phyloP scores from a whole-genome alignment of 2,329 filamentous ascomycete species.

The Sporothrix mexicana region DNA sequence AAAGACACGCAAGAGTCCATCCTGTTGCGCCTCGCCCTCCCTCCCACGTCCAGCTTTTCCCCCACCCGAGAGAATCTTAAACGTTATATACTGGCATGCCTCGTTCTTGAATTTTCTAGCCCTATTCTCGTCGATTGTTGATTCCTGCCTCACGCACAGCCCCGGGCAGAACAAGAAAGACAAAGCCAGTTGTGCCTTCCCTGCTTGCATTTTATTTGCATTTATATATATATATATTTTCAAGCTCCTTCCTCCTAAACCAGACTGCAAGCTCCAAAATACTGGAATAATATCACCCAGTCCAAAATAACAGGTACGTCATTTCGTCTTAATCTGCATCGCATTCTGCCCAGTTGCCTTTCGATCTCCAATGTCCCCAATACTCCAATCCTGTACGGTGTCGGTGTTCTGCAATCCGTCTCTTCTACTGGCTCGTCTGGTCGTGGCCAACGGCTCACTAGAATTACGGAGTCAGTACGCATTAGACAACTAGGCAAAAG shows the following conservation, averaged over 20 bases:
- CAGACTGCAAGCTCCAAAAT: neutral
- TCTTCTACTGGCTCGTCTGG: slow-evolving; percentile 25
- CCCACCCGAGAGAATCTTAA: slow-evolving; percentile 18
- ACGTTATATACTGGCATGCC: slow-evolving; percentile 31
- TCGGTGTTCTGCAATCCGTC: neutral
- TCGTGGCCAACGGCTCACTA: slow-evolving; percentile 21
- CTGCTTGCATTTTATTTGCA: neutral
- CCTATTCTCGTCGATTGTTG: slow-evolving; percentile 16
- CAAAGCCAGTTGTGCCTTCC: slow-evolving; percentile 5
- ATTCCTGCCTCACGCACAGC: slow-evolving; percentile 12
- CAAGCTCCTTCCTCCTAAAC: neutral
- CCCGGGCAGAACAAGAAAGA: neutral
- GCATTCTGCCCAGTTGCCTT: slow-evolving; percentile 12
- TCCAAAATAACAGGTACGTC: slow-evolving; percentile 28
- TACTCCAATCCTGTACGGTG: slow-evolving; percentile 13
- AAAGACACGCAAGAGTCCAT: neutral
- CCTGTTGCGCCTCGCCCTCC: slow-evolving; percentile 38
- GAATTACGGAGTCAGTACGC: slow-evolving; percentile 1
- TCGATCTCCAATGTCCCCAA: slow-evolving; percentile 1
- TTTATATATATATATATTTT: neutral
- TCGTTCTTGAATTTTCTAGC: slow-evolving; percentile 24
- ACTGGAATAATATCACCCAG: neutral
- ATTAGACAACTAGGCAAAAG: slow-evolving; percentile 10
- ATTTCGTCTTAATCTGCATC: slow-evolving; percentile 22
- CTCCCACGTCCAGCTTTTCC: slow-evolving; percentile 14